Conservation (phyloP, 345 rosid genomes). For the Lepidium africanum region DNA sequence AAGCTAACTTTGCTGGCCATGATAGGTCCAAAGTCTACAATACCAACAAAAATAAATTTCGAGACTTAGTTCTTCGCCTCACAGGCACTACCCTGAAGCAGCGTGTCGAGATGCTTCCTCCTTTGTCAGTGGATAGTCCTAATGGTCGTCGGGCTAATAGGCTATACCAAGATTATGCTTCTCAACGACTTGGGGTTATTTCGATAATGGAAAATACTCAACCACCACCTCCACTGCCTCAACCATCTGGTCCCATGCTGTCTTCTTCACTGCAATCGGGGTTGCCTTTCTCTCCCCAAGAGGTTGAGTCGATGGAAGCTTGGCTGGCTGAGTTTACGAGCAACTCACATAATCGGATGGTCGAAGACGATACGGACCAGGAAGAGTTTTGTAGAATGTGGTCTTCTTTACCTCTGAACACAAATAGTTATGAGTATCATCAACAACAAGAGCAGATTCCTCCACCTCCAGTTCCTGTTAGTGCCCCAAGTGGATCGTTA, state of each 20-base stretch:
- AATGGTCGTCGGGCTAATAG: too few species aligned
- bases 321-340: constrained; percentile 43
- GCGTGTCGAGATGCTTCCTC: too few species aligned
- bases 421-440: constrained; percentile 17
- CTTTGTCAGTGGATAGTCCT: too few species aligned
- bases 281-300: not conserved
- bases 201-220: too few species aligned
- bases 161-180: too few species aligned
- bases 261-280: constrained; percentile 38
- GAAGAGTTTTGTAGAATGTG: constrained; percentile 34
- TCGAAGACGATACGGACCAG: constrained; percentile 24
- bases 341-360: constrained; percentile 29
- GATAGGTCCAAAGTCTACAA: too few species aligned
- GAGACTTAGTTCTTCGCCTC: too few species aligned
- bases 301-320: constrained; percentile 36
- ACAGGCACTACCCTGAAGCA: too few species aligned
- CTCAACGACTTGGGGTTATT: too few species aligned
- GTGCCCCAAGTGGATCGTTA: not conserved
- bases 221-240: not conserved
- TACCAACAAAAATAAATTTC: too few species aligned
- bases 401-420: constrained; percentile 31
- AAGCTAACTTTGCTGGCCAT: too few species aligned
- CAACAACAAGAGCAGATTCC: not conserved
- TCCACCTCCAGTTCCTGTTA: not conserved
- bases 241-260: not conserved